Evolutionary conservation across 2,329 filamentous ascomycete genomes (phyloP).

Genomic region (Mycogone perniciosa): DNA sequence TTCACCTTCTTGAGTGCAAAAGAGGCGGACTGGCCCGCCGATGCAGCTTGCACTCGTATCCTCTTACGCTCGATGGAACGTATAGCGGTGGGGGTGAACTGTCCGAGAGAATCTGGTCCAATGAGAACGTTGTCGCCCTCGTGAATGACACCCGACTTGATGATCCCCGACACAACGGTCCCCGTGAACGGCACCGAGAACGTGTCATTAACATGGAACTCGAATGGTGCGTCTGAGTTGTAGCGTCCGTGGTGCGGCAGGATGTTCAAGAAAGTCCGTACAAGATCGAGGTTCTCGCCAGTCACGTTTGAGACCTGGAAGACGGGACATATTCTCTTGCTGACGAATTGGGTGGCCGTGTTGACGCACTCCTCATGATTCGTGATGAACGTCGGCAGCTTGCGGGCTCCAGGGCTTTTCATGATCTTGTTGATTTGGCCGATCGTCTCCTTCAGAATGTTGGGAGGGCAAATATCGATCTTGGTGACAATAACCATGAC

Average conservation of each 20-base stretch:
- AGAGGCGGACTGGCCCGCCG: slow-evolving; percentile 85
- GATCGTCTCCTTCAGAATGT: slow-evolving; percentile 90
- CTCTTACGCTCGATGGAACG: slow-evolving; percentile 93
- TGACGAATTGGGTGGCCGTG: slow-evolving; percentile 93
- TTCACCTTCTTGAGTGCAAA: slow-evolving; percentile 85
- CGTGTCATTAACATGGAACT: slow-evolving; percentile 94
- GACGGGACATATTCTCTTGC: slow-evolving; percentile 88
- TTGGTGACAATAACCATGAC: slow-evolving; percentile 98
- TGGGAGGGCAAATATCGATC: slow-evolving; percentile 94
- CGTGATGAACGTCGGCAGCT: slow-evolving; percentile 95
- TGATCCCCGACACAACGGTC: slow-evolving; percentile 90
- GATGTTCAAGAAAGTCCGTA: slow-evolving; percentile 90
- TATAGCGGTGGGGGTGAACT: slow-evolving; percentile 81
- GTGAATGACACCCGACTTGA: slow-evolving; percentile 82
- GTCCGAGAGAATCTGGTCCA: slow-evolving; percentile 82
- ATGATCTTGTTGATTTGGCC: slow-evolving; percentile 87
- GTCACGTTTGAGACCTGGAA: slow-evolving; percentile 99
- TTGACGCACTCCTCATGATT: slow-evolving; percentile 86
- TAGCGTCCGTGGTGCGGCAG: slow-evolving; percentile 92
- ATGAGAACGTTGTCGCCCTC: slow-evolving; percentile 84
- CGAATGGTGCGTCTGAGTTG: slow-evolving; percentile 78
- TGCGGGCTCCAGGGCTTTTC: slow-evolving; percentile 86
- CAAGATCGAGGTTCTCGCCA: slow-evolving; percentile 80
- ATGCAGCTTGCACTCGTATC: slow-evolving; percentile 78
- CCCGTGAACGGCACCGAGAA: slow-evolving; percentile 97